Evolutionary conservation across 495 filamentous ascomycete species (phyloP), one percentile per base, ranked within the genome.

Genomic region (Parachaetomium inaequale): DNA sequence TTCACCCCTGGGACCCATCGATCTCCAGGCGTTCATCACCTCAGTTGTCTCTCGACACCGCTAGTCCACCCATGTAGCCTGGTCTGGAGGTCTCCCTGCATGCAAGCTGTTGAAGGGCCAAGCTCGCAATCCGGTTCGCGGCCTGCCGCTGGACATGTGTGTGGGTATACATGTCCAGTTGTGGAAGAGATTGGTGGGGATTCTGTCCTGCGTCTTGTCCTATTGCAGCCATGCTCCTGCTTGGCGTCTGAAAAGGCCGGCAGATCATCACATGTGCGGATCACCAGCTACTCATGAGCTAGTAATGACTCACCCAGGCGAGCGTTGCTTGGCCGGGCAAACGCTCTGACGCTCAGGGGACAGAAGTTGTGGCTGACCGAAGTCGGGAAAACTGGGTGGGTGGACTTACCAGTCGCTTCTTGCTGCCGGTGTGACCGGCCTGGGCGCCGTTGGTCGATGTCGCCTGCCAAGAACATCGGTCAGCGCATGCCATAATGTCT

Each of bases 1-100:
- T 21, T 7, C 40, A 21, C 36, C 28, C 5, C 54, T 31, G 36
- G 3, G 26, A 17, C 10, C 14, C 23, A 28, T 5, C 2, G 23
- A 29, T 26, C 23, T 25, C 52, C 3, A 25, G 32, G 25, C 1
- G 23, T 10, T 12, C n/a, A 40, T 14, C 38, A 5, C 38, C 38
- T 45, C 54, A 29, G 54, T 45, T 57, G 54, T 31, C 36, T 57
- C 31, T 57, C 54, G 54, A 45, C 54, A 57, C 54, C 54, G 54
- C 54, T 57, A 57, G 26, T 57, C 54, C 54, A 57, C 54, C 54
- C 54, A 19, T 15, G 36, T 31, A 29, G 54, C 25, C 54, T 31
- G 34, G 54, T 57, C 54, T 57, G 28, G 54, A 57, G 21, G 31
- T 57, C 26, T 32, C 54, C 54, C 54, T 57, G 36, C 38, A 57